Conservation (phyloP, 1,284 basidiomycete genomes). For the Bjerkandera adusta region DNA sequence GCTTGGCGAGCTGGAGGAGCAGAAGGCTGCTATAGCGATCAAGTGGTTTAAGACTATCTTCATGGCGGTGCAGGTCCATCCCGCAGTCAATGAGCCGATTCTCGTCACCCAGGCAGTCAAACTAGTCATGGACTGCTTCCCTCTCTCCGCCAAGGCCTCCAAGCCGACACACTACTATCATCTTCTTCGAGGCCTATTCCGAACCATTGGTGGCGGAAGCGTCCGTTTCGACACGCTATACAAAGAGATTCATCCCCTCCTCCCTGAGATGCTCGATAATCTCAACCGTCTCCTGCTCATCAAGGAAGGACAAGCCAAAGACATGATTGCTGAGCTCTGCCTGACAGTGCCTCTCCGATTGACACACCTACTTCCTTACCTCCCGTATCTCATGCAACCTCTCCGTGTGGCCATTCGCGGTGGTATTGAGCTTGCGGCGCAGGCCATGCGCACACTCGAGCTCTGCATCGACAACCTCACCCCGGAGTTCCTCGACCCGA, state of each 20-base stretch:
- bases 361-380: constrained; percentile 94
- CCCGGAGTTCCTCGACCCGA: constrained; percentile 97
- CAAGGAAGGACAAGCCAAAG: constrained; percentile 74
- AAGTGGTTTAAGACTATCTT: constrained; percentile 98
- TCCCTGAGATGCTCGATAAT: constrained; percentile 97
- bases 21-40: constrained; percentile 79
- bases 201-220: constrained; percentile 93
- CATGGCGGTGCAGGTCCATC: constrained; percentile 81
- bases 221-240: constrained; percentile 95
- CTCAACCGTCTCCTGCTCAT: constrained; percentile 89
- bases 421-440: constrained; percentile 87
- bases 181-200: constrained; percentile 92
- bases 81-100: constrained; percentile 85
- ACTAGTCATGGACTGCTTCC: constrained; percentile 96
- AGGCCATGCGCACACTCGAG: constrained; percentile 95
- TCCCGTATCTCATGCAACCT: constrained; percentile 96
- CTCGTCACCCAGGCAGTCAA: constrained; percentile 91
- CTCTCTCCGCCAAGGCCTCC: constrained; percentile 87
- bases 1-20: constrained; percentile 85
- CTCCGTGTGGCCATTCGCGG: constrained; percentile 91
- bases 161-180: constrained; percentile 95
- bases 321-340: constrained; percentile 96
- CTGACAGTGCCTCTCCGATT: constrained; percentile 95
- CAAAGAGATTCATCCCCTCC: constrained; percentile 93
- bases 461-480: constrained; percentile 99